Conservation (phyloP, 305 asterid species). For the Ruellia speciosa region DNA sequence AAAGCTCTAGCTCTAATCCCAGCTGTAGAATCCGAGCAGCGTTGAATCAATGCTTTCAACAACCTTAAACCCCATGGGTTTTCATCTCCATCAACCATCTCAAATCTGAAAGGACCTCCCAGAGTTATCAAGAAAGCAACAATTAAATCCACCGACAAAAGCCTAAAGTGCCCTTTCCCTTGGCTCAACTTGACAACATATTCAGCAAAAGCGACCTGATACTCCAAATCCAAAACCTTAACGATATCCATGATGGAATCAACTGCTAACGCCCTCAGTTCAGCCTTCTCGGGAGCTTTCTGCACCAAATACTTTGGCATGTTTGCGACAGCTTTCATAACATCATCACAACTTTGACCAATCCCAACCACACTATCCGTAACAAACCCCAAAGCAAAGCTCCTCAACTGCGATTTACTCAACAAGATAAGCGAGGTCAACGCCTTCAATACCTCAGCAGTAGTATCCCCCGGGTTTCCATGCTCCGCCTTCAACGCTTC, state of each 20-base stretch:
- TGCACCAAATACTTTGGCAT: slow-evolving; percentile 68
- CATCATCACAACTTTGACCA: slow-evolving; percentile 35
- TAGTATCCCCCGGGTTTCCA: slow-evolving; percentile 58
- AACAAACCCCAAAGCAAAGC: slow-evolving; percentile 58
- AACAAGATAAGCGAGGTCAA: slow-evolving; percentile 49
- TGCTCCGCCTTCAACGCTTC: slow-evolving; percentile 66
- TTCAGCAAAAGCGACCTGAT: slow-evolving; percentile 51
- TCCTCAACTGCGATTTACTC: slow-evolving; percentile 48
- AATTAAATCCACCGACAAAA: slow-evolving; percentile 73
- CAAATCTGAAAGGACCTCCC: slow-evolving; percentile 43
- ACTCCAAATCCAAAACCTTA: slow-evolving; percentile 49
- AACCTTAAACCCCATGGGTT: slow-evolving; percentile 53
- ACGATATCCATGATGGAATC: slow-evolving; percentile 68
- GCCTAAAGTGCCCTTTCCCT: slow-evolving; percentile 72
- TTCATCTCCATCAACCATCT: slow-evolving; percentile 34
- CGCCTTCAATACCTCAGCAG: slow-evolving; percentile 70
- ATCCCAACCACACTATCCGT: slow-evolving; percentile 47
- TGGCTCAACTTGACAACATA: slow-evolving; percentile 72
- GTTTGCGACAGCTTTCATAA: slow-evolving; percentile 56
- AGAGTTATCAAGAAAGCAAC: slow-evolving; percentile 41
- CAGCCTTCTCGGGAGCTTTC: slow-evolving; percentile 82
- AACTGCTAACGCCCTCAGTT: slow-evolving; percentile 69
- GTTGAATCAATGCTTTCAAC: slow-evolving; percentile 58
- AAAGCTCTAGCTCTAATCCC: slow-evolving; percentile 82
- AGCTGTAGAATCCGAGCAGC: slow-evolving; percentile 70